phyloP scores from a whole-genome alignment of 2,329 filamentous ascomycete genomes.

The Xylariaceae sp. region DNA sequence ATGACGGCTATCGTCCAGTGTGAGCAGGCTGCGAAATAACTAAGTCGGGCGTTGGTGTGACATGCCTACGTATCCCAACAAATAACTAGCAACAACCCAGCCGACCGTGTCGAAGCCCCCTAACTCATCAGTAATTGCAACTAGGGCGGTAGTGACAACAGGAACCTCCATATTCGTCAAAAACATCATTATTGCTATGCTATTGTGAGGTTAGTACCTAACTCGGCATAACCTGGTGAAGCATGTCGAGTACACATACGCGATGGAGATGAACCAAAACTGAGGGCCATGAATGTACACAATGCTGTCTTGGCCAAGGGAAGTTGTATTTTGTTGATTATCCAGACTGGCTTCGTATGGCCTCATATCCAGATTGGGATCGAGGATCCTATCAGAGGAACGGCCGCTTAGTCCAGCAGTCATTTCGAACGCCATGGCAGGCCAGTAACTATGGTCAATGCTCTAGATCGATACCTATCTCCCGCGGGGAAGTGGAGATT shows the following conservation, averaged over 20 bases:
- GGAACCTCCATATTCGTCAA: constrained; percentile 23
- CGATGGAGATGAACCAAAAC: constrained; percentile 14
- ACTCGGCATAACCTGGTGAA: too few relatives aligned
- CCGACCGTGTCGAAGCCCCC: constrained; percentile 10
- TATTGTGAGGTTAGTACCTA: constrained; percentile 2
- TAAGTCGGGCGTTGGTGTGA: not conserved
- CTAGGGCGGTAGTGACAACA: constrained; percentile 23
- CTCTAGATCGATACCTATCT: too few relatives aligned
- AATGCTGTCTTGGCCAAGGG: not conserved
- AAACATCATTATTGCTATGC: constrained; percentile 26
- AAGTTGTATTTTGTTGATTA: not conserved
- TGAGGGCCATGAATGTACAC: constrained; percentile 17
- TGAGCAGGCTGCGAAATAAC: constrained; percentile 12
- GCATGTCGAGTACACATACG: constrained; percentile 3
- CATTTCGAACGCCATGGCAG: too few relatives aligned
- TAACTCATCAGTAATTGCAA: constrained; percentile 23
- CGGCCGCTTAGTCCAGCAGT: too few relatives aligned
- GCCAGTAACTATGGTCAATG: too few relatives aligned
- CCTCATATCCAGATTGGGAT: too few relatives aligned
- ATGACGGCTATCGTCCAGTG: constrained; percentile 11
- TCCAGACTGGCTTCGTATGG: not conserved
- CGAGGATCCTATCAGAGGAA: too few relatives aligned
- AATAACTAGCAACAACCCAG: constrained; percentile 27
- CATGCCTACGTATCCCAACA: constrained; percentile 25
- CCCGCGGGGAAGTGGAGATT: too few relatives aligned